Base-by-base conservation (phyloP, 805 yeast genomes). In the Cephaloascus fragrans region DNA sequence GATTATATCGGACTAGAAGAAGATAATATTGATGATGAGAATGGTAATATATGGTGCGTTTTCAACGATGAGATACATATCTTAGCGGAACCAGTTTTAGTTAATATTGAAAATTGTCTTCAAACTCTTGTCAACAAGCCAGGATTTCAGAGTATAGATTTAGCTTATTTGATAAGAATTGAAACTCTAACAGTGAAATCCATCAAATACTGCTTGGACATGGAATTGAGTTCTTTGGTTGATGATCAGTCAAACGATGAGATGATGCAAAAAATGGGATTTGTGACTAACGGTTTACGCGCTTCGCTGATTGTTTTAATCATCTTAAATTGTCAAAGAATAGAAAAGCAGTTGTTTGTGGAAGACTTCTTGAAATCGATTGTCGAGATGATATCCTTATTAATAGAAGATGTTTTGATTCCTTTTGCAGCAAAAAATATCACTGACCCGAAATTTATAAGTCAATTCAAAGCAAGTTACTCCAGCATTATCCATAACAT, bases 311-410 rank as follows among this genome's bases (percentile, higher is more conserved):
- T 68, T 3, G 52, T 73, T 3, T 52, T 77, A 35, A 45, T 54
- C 3, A 55, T 73, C 2, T 60, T 77, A 39, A 62, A 64, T 20
- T 48, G 71, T 14, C 56, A 59, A 28, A 48, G 64, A 33, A 42
- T 50, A 2, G 77, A 74, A 38, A 69, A 68, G 41, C 57, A 54
- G 32, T 47, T 80, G 3, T 66, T 67, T 39, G 44, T 71, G 19
- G 80, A 75, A 31, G 61, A 59, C 4, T 68, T 66, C 45, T 44
- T 77, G 14, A 46, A 49, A 3, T 56, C 64, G 2, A 62, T 71
- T 0, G 47, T 75, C 1, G 59, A 63, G 0, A 67, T 70, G 38
- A 41, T 74, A 4, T 54, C 61, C 35, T 51, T 50, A 1, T 37
- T 55, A 5, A 42, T 60, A 1, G 69, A 61, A 29, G 60, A 61